phyloP scores from a whole-genome alignment of 2,329 filamentous ascomycete species.

The Colletotrichum sp. region DNA sequence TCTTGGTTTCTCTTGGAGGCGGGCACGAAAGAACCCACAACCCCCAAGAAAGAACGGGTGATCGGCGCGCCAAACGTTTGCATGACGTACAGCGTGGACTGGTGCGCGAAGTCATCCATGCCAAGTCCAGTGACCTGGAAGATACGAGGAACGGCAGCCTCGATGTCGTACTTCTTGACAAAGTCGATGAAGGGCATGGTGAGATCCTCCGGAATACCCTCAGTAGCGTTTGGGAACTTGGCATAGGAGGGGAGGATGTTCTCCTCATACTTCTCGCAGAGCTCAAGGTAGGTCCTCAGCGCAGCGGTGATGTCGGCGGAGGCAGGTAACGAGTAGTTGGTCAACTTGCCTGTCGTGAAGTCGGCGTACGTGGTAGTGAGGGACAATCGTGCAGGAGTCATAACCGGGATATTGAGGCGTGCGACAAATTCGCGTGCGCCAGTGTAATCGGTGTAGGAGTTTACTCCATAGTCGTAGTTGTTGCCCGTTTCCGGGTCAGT shows the following conservation, averaged over 20 bases:
- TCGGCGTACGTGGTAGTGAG: too few species aligned
- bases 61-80: constrained; percentile 44
- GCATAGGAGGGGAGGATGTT: constrained; percentile 38
- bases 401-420: too few species aligned
- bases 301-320: too few species aligned
- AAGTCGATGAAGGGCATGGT: constrained; percentile 36
- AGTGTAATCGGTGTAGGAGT: too few species aligned
- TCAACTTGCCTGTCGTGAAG: too few species aligned
- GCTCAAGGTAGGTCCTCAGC: constrained; percentile 26
- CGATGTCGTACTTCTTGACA: constrained; percentile 48
- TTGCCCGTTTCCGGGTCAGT: too few species aligned
- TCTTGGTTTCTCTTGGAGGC: constrained; percentile 38
- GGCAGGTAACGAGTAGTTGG: too few species aligned
- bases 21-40: constrained; percentile 34
- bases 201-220: constrained; percentile 34
- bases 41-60: constrained; percentile 33
- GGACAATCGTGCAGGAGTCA: too few species aligned
- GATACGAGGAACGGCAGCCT: constrained; percentile 43
- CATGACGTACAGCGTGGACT: constrained; percentile 47
- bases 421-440: too few species aligned
- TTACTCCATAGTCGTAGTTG: too few species aligned
- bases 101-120: constrained; percentile 33
- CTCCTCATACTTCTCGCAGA: constrained; percentile 33
- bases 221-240: constrained; percentile 44
- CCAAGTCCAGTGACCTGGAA: constrained; percentile 47